A percentile compares a stretch with the other conserved stretches of the same genome.
These are phyloP conservation scores for Rhododendron ovatum DNA, from an alignment of 148 eudicot genomes.

Conservation along the genomic window DNA sequence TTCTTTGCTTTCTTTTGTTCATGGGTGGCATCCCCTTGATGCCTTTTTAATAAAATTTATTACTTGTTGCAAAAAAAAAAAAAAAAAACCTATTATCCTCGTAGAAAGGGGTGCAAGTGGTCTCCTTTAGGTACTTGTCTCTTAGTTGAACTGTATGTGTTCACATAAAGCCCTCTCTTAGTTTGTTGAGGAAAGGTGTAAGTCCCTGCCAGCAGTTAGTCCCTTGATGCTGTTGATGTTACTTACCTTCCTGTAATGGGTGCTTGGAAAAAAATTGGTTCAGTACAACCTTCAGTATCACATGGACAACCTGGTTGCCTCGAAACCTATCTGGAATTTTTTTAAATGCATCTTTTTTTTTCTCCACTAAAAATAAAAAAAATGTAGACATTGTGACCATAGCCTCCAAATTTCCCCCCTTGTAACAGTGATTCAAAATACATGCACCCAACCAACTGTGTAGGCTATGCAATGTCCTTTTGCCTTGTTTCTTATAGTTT, in stretches of 20 bases:
- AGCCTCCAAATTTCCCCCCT: not conserved
- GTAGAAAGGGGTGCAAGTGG: not conserved
- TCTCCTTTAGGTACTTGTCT: not conserved
- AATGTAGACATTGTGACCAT: not conserved
- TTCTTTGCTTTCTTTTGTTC: no score
- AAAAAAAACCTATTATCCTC: not conserved
- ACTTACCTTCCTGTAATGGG: not conserved
- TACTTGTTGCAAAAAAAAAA: no score
- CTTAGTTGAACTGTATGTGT: not conserved
- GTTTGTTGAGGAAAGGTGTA: not conserved
- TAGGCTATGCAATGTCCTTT: not conserved
- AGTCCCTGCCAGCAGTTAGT: not conserved
- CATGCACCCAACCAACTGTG: not conserved
- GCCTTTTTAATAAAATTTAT: no score
- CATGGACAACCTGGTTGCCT: not conserved
- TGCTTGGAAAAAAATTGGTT: not conserved
- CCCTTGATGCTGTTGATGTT: not conserved
- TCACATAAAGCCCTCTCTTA: not conserved
- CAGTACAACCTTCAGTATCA: not conserved
- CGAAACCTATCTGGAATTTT: not conserved
- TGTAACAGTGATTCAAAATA: not conserved
- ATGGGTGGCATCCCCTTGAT: no score
- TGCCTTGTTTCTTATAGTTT: conserved; percentile 1
- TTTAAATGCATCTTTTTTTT: not conserved
- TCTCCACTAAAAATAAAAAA: not conserved